Evolutionary conservation across 208 protist genomes (phyloP), one percentile per base, ranked within the genome.

Genomic region (Crithidia fasciculata): DNA sequence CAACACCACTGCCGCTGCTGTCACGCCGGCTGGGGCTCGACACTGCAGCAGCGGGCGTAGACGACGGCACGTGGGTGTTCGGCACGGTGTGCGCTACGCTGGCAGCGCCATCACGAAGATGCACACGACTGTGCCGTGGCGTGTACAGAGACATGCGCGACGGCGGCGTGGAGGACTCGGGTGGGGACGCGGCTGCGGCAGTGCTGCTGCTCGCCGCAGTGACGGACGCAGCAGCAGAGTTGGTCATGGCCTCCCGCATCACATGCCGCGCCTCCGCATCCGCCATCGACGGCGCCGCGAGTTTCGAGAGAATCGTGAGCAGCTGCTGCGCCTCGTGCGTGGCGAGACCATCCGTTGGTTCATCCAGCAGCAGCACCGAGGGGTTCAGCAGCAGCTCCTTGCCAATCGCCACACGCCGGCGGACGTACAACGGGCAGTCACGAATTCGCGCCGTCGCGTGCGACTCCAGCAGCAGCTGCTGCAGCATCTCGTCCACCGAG

Each of bases 251-350:
- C 63, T 75, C 60, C 10, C 71, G 70, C 60, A 72, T 76, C 39
- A 59, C 50, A 28, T 47, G 64, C 5, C 61, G 65, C 36, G 72
- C 77, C 66, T 76, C 71, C 8, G 77, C 77, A 40, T 77, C 77
- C 5, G 77, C 77, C 7, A 70, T 69, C 5, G 70, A 75, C 40
- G 80, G 75, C 41, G 71, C 70, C 18, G 85, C 85, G 16, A 90
- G 74, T 63, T 75, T 70, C 44, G 66, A 57, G 40, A 93, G 71
- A 36, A 93, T 67, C 0, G 66, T 72, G 16, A 93, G 57, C 41
- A 86, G 87, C 66, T 90, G 81, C 64, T 82, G 78, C 18, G 85
- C 82, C 76, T 93, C 88, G 64, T 93, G 81, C 40, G 85, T 89
- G 10, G 85, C 78, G 15, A 93, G 64, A 28, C 81, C 81, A 53